Evolutionary conservation across 306 rosid species (phyloP).

Genomic region (Lathyrus oleraceus): DNA sequence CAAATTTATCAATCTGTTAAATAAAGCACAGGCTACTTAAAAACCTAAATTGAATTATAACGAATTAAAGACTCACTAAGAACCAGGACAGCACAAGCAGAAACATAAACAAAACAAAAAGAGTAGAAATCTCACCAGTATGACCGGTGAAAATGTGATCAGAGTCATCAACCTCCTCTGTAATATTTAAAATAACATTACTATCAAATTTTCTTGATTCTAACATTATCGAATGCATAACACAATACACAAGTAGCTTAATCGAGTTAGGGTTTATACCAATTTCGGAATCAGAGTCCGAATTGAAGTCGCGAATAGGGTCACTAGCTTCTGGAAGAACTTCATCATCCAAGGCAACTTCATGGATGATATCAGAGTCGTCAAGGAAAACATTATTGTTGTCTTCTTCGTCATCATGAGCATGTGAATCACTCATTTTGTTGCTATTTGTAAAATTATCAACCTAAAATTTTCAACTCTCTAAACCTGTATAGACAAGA

Average conservation of each 20-base stretch:
- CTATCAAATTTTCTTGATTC: neutral
- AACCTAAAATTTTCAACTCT: neutral
- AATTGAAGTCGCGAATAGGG: neutral
- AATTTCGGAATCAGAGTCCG: constrained; percentile 27
- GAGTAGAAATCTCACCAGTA: constrained; percentile 48
- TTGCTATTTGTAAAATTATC: neutral
- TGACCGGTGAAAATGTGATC: constrained; percentile 80
- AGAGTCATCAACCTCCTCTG: constrained; percentile 74
- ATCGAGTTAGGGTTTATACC: neutral
- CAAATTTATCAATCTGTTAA: neutral
- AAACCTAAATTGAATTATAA: constrained; percentile 16
- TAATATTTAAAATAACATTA: constrained; percentile 34
- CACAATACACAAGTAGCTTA: neutral
- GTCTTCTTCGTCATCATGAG: constrained; percentile 35
- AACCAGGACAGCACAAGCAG: neutral
- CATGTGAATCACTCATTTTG: constrained; percentile 26
- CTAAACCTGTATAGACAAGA: neutral
- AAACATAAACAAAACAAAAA: constrained; percentile 17
- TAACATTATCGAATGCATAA: neutral
- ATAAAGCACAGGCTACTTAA: constrained; percentile 3
- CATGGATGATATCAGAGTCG: constrained; percentile 38
- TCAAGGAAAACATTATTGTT: constrained; percentile 36
- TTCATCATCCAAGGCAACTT: constrained; percentile 39
- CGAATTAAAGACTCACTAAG: neutral
- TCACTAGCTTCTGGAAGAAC: constrained; percentile 32